phyloP scores from a whole-genome alignment of 441 rosid species.

The Euphorbia corollata region DNA sequence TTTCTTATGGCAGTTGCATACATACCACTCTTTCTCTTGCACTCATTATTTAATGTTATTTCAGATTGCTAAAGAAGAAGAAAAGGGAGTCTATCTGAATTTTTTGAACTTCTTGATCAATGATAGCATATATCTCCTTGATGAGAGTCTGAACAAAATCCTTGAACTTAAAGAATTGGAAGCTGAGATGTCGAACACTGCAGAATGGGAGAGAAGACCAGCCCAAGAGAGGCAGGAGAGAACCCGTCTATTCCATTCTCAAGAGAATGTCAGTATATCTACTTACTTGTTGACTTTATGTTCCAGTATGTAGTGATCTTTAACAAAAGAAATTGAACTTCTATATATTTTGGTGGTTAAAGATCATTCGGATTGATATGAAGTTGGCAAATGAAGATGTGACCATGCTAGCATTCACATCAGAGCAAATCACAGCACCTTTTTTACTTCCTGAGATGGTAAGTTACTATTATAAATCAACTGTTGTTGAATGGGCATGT shows the following conservation, averaged over 20 bases:
- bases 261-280: constrained; percentile 68
- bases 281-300: not conserved
- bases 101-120: constrained; percentile 94
- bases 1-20: constrained; percentile 10
- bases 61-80: constrained; percentile 98
- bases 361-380: constrained; percentile 94
- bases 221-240: constrained; percentile 97
- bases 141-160: constrained; percentile 96
- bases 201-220: constrained; percentile 91
- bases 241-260: constrained; percentile 82
- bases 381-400: constrained; percentile 98
- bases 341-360: constrained; percentile 18
- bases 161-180: constrained; percentile 89
- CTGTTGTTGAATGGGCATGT: not conserved
- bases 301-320: not conserved
- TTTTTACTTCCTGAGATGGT: constrained; percentile 99
- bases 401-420: constrained; percentile 83
- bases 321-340: not conserved
- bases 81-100: constrained; percentile 96
- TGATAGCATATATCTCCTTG: constrained; percentile 95
- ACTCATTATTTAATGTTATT: constrained; percentile 13
- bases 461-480: constrained; percentile 11
- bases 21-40: constrained; percentile 1
- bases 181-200: constrained; percentile 91
- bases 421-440: constrained; percentile 91